A percentile compares a stretch with the other conserved stretches of the same genome.
Conservation (phyloP, 768 basidiomycete genomes). For the Solioccasus polychromus region DNA sequence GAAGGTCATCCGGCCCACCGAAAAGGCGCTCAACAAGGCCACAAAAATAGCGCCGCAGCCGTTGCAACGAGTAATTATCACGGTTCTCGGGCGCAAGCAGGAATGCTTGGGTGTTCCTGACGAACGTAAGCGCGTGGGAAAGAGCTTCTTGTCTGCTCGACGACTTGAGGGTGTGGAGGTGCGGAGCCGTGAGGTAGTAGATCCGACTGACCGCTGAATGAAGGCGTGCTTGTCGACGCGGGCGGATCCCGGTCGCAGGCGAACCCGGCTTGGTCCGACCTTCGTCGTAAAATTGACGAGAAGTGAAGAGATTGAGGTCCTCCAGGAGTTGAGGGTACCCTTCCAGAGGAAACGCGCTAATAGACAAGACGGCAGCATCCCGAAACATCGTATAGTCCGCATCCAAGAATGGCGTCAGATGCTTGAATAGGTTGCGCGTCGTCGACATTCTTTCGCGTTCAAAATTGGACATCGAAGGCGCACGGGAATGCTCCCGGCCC, state of each 20-base stretch:
- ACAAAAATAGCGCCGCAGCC: slow-evolving; percentile 87
- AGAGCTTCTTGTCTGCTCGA: slow-evolving; percentile 70
- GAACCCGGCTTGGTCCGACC: slow-evolving; percentile 46
- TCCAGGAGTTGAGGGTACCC: slow-evolving; percentile 81
- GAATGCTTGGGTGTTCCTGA: slow-evolving; percentile 77
- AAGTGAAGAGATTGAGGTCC: slow-evolving; percentile 75
- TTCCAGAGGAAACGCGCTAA: slow-evolving; percentile 79
- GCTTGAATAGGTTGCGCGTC: slow-evolving; percentile 78
- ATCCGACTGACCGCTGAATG: slow-evolving; percentile 88
- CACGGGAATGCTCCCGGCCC: slow-evolving; percentile 66
- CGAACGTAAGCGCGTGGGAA: slow-evolving; percentile 80
- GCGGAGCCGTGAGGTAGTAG: slow-evolving; percentile 80
- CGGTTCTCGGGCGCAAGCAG: slow-evolving; percentile 69
- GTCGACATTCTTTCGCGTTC: slow-evolving; percentile 82
- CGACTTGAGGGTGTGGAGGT: slow-evolving; percentile 67
- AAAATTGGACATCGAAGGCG: slow-evolving; percentile 68
- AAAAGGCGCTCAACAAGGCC: slow-evolving; percentile 85
- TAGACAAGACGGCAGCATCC: slow-evolving; percentile 82
- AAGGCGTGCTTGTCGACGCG: slow-evolving; percentile 71
- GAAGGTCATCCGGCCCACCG: slow-evolving; percentile 65
- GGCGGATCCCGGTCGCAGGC: slow-evolving; percentile 48
- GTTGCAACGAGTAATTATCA: slow-evolving; percentile 74
- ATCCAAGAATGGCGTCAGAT: slow-evolving; percentile 83
- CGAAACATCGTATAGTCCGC: slow-evolving; percentile 82
- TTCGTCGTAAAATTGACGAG: slow-evolving; percentile 80